Evolutionary conservation across 495 filamentous ascomycete genomes (phyloP), one percentile per base, ranked within the genome.

Genomic region (Rhypophila decipiens): DNA sequence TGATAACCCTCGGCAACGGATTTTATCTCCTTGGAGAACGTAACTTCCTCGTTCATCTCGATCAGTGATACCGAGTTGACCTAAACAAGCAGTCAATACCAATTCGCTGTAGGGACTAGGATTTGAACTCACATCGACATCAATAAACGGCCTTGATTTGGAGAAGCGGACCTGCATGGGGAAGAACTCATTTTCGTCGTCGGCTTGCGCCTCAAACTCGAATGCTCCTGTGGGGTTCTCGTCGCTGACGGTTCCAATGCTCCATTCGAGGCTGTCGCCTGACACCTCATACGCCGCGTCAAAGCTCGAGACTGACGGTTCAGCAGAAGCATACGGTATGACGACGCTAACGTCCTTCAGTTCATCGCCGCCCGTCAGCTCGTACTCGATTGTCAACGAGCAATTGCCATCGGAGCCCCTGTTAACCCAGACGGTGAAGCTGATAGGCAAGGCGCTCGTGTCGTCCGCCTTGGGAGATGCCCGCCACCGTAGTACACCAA

Each of bases 401-500:
- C 82, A 90, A 41, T 84, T 86, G 39, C 78, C 78, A 31, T 84
- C 83, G 11, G 83, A 77, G 39, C 85, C 84, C 72, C 87, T 87
- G 62, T 94, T 94, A 29, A 93, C 85, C 91, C 91, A 97, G 17
- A 96, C 91, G 9, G 87, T 95, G 61, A 97, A 96, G 21, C 83
- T 88, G 55, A 97, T 89, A 23, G 91, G 91, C 29, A 90, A 74
- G 9, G 81, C 81, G 50, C 79, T 78, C 29, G 84, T 78, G 50
- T 90, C 88, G 48, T 85, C 78, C 24, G 76, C 75, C 54, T 85
- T 84, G 48, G 82, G 82, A 3, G 84, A 76, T 17, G 83, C 80
- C 44, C 88, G 83, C 91, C 91, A 97, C 53, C 89, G 80, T 51
- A 97, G 73, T 12, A 95, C 88, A 27, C 85, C 89, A 47, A 95